Percentiles rank a stretch among this genome's conserved stretches.
These are phyloP conservation scores for Candida methanosorbosa DNA, from an alignment of 805 yeast genomes.

Conservation along the genomic window DNA sequence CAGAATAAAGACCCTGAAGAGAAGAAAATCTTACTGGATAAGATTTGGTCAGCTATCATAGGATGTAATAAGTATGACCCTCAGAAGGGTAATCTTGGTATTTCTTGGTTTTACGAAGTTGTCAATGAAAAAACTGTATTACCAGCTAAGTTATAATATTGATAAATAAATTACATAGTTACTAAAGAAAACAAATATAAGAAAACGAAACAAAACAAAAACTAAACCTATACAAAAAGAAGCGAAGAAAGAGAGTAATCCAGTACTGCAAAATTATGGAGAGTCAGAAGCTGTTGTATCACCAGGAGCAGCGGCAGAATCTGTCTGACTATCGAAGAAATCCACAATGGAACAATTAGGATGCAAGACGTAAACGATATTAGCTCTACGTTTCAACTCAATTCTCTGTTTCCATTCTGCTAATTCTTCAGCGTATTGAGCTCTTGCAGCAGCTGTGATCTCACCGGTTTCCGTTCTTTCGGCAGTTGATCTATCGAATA, in stretches of 20 bases:
- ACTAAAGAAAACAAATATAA: background rate
- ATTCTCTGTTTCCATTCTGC: conserved; percentile 14
- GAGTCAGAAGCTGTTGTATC: too few species aligned
- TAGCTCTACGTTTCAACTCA: conserved; percentile 15
- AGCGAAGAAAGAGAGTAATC: too few species aligned
- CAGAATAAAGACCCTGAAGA: conserved; percentile 26
- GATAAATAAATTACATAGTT: background rate
- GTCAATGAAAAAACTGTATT: conserved; percentile 10
- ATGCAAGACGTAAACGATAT: conserved; percentile 48
- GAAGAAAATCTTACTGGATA: conserved; percentile 25
- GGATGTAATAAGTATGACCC: conserved; percentile 47
- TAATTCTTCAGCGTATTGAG: conserved; percentile 11
- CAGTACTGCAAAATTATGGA: too few species aligned
- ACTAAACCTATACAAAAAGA: background rate
- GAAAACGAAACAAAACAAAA: background rate
- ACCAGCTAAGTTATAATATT: background rate
- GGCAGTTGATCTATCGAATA: conserved; percentile 8
- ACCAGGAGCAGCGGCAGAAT: too few species aligned
- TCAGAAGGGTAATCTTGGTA: conserved; percentile 45
- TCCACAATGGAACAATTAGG: conserved; percentile 82
- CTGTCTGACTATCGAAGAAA: conserved; percentile 35
- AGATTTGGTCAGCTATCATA: conserved; percentile 42
- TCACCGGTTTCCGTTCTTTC: too few species aligned
- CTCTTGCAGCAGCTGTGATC: conserved; percentile 16
- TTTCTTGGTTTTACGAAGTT: conserved; percentile 55